Evolutionary conservation across 441 rosid species (phyloP).

Genomic region (Pelargonium australe): DNA sequence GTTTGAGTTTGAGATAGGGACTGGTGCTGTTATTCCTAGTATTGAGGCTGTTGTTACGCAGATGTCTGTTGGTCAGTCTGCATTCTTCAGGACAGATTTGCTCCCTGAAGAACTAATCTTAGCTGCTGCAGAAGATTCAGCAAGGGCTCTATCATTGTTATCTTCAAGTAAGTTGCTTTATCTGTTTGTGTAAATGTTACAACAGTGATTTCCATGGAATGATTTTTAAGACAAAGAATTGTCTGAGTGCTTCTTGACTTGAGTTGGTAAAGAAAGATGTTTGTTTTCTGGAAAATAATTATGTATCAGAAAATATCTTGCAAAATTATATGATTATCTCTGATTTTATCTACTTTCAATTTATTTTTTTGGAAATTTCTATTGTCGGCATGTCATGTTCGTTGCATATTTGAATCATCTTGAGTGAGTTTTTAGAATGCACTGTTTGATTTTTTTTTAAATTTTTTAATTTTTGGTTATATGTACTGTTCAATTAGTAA

Average conservation of each 20-base stretch:
- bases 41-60: conserved; percentile 63
- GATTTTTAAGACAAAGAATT: not conserved
- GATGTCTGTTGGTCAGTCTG: conserved; percentile 85
- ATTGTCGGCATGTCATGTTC: too few species aligned
- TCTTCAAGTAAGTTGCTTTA: conserved; percentile 47
- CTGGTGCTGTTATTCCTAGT: conserved; percentile 54
- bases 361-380: too few species aligned
- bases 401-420: too few species aligned
- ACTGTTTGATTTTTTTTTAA: too few species aligned
- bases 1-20: conserved; percentile 87
- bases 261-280: not conserved
- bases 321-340: not conserved
- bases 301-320: not conserved
- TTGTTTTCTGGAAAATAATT: not conserved
- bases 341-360: too few species aligned
- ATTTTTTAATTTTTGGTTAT: too few species aligned
- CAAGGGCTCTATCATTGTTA: conserved; percentile 35
- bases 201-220: conserved; percentile 4
- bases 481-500: not conserved
- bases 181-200: conserved; percentile 10
- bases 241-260: conserved; percentile 3
- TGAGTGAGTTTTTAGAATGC: too few species aligned
- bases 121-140: conserved; percentile 55
- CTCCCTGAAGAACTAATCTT: conserved; percentile 49
- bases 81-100: conserved; percentile 38